Conservation (phyloP, 1,284 basidiomycete genomes). For the Irpex rosettiformis region DNA sequence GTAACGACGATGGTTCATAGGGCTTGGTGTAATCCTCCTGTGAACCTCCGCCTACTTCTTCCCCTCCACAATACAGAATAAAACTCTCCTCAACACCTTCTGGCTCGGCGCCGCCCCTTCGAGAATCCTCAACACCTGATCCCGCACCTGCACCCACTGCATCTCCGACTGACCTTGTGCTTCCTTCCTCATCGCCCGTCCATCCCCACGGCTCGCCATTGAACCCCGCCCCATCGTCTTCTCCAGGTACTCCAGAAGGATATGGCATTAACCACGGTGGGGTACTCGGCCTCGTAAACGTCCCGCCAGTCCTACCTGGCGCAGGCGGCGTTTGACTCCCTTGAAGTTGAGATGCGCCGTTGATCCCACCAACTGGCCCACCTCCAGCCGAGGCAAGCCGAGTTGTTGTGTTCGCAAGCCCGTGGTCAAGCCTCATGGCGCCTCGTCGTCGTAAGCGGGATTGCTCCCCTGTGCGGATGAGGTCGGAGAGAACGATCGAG, state of each 20-base stretch:
- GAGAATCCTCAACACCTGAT: slow-evolving; percentile 16
- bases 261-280: slow-evolving; percentile 6
- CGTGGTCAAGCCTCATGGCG: slow-evolving; percentile 61
- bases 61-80: slow-evolving; percentile 51
- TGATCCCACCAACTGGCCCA: background rate
- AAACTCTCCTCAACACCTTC: slow-evolving; percentile 30
- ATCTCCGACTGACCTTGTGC: background rate
- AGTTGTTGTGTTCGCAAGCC: background rate
- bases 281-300: slow-evolving; percentile 7
- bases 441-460: slow-evolving; percentile 68
- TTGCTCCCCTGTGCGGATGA: slow-evolving; percentile 65
- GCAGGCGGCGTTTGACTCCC: background rate
- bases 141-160: background rate
- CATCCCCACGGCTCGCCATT: background rate
- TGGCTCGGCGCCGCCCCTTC: slow-evolving; percentile 11
- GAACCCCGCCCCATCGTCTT: slow-evolving; percentile 1
- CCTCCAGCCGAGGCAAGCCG: slow-evolving; percentile 10
- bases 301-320: slow-evolving; percentile 1
- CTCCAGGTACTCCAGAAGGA: background rate
- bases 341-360: background rate
- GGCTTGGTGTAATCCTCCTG: slow-evolving; percentile 15
- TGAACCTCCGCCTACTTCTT: slow-evolving; percentile 10
- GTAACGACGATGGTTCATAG: slow-evolving; percentile 21
- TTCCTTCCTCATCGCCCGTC: background rate
- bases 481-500: slow-evolving; percentile 65